Base-by-base conservation (phyloP, 2,329 filamentous ascomycete species). In the Colletotrichum sp. region DNA sequence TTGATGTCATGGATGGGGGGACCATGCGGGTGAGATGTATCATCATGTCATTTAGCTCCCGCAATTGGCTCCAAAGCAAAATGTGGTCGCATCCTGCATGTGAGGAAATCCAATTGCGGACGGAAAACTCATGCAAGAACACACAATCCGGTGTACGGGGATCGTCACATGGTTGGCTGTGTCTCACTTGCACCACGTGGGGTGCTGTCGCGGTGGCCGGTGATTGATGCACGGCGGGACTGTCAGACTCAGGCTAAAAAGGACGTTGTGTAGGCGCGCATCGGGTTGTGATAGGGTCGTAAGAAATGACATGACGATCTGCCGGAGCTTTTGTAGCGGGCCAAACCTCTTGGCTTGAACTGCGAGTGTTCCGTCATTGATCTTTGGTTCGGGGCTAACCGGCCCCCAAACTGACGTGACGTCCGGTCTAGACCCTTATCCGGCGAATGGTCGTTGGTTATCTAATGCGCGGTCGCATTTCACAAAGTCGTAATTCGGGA, bases 1-100 rank as follows among this genome's bases (percentile, higher is more conserved):
- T 70, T 70, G 68, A 70, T 70, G 68, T 70, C 68, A 70, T 70
- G 55, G 36, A 39, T 30, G 55, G 32, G 66, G 67, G 62, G 24
- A 36, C 57, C 36, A 70, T 62, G 59, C 59, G 68, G 57, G 59
- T 63, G 68, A 63, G 57, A 62, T 70, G 39, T 48, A 57, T 39
- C 55, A 62, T 69, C 28, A 55, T 67, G 64, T 55, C 64, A 68
- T 70, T 26, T 28, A 48, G 52, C 59, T 32, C 18, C 57, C 68
- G 59, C 68, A 63, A 70, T 63, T 70, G 68, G 68, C 36, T 24
- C 28, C n/a, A n/a, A 63, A 63, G 16, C 24, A 8, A 15, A 36
- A 26, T 28, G n/a, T 13, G 16, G 26, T 59, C 26, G 65, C 65
- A 68, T 62, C 55, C 59, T 62, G 34, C 36, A 70, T 70, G 57